phyloP scores from a whole-genome alignment of 352 stramenopile genomes.

The Pythium grandisporangium region DNA sequence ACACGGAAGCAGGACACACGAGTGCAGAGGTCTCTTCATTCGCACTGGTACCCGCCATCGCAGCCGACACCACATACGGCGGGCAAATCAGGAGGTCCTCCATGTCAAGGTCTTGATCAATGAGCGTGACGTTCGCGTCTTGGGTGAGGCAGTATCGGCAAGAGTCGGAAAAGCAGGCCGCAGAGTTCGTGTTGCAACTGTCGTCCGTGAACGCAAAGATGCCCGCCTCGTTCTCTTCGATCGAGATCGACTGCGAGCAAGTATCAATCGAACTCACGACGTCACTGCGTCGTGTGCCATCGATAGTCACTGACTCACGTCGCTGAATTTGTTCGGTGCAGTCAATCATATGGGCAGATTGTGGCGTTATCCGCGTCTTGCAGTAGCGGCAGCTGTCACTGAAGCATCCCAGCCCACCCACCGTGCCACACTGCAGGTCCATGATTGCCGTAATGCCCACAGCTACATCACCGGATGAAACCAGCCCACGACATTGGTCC shows the following conservation, averaged over 20 bases:
- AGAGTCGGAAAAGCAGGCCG: slow-evolving; percentile 4
- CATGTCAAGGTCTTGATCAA: not conserved
- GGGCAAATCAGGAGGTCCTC: slow-evolving; percentile 4
- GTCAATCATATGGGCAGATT: slow-evolving; percentile 5
- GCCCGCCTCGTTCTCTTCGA: slow-evolving; percentile 7
- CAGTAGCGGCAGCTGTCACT: slow-evolving; percentile 18
- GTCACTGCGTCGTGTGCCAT: too few relatives aligned
- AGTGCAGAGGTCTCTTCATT: not conserved
- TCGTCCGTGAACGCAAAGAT: slow-evolving; percentile 8
- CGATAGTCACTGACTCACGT: too few relatives aligned
- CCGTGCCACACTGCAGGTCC: slow-evolving; percentile 3
- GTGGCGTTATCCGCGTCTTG: slow-evolving; percentile 7
- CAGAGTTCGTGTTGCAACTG: not conserved
- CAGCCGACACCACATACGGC: slow-evolving; percentile 2
- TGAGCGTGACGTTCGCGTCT: slow-evolving; percentile 3
- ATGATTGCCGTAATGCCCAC: slow-evolving; percentile 10
- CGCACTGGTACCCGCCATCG: slow-evolving; percentile 2
- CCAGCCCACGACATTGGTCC: slow-evolving; percentile 3
- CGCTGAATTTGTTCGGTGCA: slow-evolving; percentile 9
- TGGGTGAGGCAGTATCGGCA: slow-evolving; percentile 9
- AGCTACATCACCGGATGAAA: slow-evolving; percentile 9
- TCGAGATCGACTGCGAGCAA: slow-evolving; percentile 7
- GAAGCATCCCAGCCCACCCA: slow-evolving; percentile 16
- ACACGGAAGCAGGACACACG: slow-evolving; percentile 4
- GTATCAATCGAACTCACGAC: slow-evolving; percentile 4